Evolutionary conservation across 2,329 filamentous ascomycete species (phyloP).

Genomic region (Hypoxylon sp.): DNA sequence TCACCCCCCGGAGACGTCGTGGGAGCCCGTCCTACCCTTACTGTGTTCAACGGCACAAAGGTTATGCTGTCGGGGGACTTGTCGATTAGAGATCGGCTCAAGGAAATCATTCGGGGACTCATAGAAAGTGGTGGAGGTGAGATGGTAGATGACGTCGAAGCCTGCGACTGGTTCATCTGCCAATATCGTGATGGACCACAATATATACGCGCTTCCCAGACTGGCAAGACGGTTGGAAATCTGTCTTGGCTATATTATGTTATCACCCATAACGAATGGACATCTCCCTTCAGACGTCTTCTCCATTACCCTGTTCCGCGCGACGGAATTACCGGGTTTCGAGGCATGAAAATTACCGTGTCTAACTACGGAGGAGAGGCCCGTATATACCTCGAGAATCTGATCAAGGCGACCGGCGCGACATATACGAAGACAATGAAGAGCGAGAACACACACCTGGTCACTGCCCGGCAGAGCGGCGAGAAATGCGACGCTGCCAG

Average conservation of each 20-base stretch:
- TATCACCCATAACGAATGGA: slow-evolving; percentile 90
- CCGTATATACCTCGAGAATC: slow-evolving; percentile 90
- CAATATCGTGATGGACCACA: slow-evolving; percentile 85
- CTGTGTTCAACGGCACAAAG: slow-evolving; percentile 82
- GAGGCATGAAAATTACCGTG: slow-evolving; percentile 82
- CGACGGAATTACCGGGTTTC: slow-evolving; percentile 83
- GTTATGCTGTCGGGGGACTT: slow-evolving; percentile 84
- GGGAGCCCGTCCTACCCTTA: slow-evolving; percentile 65
- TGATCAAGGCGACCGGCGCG: slow-evolving; percentile 85
- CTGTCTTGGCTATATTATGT: slow-evolving; percentile 94
- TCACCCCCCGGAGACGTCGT: slow-evolving; percentile 56
- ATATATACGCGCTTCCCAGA: slow-evolving; percentile 81
- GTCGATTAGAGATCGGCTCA: slow-evolving; percentile 74
- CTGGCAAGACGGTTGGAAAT: slow-evolving; percentile 88
- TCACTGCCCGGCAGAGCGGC: slow-evolving; percentile 88
- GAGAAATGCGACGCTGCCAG: slow-evolving; percentile 93
- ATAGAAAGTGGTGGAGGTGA: slow-evolving; percentile 79
- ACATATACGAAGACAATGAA: slow-evolving; percentile 96
- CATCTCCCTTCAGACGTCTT: slow-evolving; percentile 82
- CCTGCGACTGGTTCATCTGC: slow-evolving; percentile 87
- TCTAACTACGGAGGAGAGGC: slow-evolving; percentile 98
- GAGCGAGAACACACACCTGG: slow-evolving; percentile 93
- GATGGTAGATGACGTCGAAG: slow-evolving; percentile 73
- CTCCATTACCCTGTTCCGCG: slow-evolving; percentile 90
- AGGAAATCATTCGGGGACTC: slow-evolving; percentile 76